Evolutionary conservation across 2,329 filamentous ascomycete species (phyloP).

Genomic region (Truncatella angustata): DNA sequence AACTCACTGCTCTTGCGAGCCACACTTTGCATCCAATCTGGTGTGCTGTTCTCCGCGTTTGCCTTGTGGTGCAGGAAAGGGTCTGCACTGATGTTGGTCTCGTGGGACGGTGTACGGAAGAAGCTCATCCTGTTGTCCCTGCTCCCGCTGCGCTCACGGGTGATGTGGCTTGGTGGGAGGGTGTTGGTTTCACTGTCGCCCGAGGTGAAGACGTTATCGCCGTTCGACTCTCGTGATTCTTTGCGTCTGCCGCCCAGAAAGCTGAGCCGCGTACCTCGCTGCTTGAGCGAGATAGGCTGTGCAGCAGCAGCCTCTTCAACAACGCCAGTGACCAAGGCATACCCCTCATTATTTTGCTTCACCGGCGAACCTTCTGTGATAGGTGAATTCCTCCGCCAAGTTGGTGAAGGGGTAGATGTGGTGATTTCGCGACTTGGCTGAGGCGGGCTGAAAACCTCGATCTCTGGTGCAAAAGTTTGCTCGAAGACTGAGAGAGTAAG

Average conservation of each 20-base stretch:
- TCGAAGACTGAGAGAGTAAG: slow-evolving; percentile 50
- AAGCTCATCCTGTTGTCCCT: slow-evolving; percentile 42
- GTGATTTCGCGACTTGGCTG: slow-evolving; percentile 39
- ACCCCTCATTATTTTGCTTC: slow-evolving; percentile 16
- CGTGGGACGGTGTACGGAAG: slow-evolving; percentile 38
- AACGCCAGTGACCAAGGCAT: slow-evolving; percentile 26
- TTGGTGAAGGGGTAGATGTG: slow-evolving; percentile 41
- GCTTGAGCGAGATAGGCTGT: slow-evolving; percentile 50
- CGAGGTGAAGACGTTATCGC: slow-evolving; percentile 17
- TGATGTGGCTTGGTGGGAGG: slow-evolving; percentile 21
- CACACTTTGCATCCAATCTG: slow-evolving; percentile 20
- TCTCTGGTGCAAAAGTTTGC: slow-evolving; percentile 62
- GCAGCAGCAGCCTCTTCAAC: slow-evolving; percentile 50
- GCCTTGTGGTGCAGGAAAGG: slow-evolving; percentile 15
- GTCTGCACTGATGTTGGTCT: slow-evolving; percentile 21
- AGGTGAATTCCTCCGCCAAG: slow-evolving; percentile 32
- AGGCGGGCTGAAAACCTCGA: slow-evolving; percentile 58
- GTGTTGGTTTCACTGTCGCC: slow-evolving; percentile 18
- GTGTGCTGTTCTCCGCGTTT: slow-evolving; percentile 20
- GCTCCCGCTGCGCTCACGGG: slow-evolving; percentile 31
- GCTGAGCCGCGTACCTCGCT: slow-evolving; percentile 53
- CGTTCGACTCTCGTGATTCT: slow-evolving; percentile 28
- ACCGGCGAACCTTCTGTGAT: slow-evolving; percentile 23
- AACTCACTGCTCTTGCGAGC: slow-evolving; percentile 28
- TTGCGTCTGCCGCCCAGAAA: slow-evolving; percentile 56